Evolutionary conservation across 805 yeast species (phyloP).

Genomic region (Pichia heedii): DNA sequence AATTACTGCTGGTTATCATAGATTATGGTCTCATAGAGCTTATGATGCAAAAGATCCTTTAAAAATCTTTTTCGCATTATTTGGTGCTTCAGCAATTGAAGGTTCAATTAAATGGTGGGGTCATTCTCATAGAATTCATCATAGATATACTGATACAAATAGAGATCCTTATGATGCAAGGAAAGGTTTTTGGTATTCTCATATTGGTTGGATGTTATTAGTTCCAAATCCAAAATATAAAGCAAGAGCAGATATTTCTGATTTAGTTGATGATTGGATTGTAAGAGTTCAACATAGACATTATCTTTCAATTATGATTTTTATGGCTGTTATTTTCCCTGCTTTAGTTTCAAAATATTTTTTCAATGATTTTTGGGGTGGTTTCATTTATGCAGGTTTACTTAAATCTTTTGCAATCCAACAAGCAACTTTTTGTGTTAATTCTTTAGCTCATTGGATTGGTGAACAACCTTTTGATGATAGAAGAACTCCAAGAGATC

Average conservation of each 20-base stretch:
- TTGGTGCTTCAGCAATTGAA: constrained; percentile 77
- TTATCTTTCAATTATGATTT: constrained; percentile 52
- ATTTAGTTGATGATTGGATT: constrained; percentile 69
- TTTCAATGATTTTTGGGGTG: constrained; percentile 60
- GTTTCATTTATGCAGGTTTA: constrained; percentile 69
- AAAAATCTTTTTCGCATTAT: constrained; percentile 57
- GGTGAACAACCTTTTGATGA: constrained; percentile 84
- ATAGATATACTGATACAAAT: constrained; percentile 73
- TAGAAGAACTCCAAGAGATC: constrained; percentile 81
- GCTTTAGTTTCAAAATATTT: constrained; percentile 44
- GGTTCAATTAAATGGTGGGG: constrained; percentile 90
- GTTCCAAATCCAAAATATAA: constrained; percentile 75
- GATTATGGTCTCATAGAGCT: constrained; percentile 71
- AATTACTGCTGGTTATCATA: constrained; percentile 78
- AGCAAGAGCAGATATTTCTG: constrained; percentile 77
- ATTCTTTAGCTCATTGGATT: constrained; percentile 80
- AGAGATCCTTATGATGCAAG: constrained; percentile 86
- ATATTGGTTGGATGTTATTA: constrained; percentile 78
- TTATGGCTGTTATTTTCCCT: constrained; percentile 57
- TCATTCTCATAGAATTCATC: constrained; percentile 78
- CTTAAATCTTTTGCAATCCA: constrained; percentile 62
- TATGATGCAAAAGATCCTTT: constrained; percentile 55
- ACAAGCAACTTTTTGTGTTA: constrained; percentile 81
- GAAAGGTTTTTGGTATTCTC: constrained; percentile 75
- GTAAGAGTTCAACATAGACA: constrained; percentile 79